Conservation (phyloP, 208 protist species). For the Acanthamoeba lenticulata region DNA sequence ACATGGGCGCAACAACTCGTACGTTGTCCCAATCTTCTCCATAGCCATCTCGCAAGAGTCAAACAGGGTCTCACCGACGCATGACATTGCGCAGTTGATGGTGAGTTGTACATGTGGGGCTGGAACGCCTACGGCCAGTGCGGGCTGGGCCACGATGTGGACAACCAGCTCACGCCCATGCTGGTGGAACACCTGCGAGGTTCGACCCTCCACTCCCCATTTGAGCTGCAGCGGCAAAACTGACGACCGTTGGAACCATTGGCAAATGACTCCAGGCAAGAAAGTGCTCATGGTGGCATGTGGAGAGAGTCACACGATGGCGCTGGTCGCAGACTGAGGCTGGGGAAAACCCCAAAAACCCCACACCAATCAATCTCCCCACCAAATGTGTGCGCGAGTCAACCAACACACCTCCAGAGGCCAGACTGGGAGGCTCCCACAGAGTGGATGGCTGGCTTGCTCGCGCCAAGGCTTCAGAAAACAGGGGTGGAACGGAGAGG, state of each 20-base stretch:
- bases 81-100: not conserved
- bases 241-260: too few species aligned
- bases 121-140: constrained; percentile 58
- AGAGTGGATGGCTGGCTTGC: too few species aligned
- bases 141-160: not conserved
- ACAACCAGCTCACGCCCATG: constrained; percentile 12
- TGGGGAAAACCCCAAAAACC: too few species aligned
- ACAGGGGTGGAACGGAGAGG: too few species aligned
- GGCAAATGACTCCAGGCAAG: not conserved
- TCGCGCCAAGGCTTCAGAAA: too few species aligned
- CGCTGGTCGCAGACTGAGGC: not conserved
- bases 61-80: not conserved
- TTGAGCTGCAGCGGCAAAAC: not conserved
- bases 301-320: constrained; percentile 45
- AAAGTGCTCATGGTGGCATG: constrained; percentile 17
- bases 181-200: not conserved
- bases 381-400: too few species aligned
- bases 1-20: constrained; percentile 6
- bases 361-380: too few species aligned
- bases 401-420: not conserved
- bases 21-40: not conserved
- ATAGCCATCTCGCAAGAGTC: not conserved
- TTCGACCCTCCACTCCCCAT: not conserved
- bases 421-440: too few species aligned
- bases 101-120: constrained; percentile 49